These are phyloP conservation scores for Actinomortierella wolfii DNA, from an alignment of 371 early-diverging fungal genomes.

Conservation along the genomic window DNA sequence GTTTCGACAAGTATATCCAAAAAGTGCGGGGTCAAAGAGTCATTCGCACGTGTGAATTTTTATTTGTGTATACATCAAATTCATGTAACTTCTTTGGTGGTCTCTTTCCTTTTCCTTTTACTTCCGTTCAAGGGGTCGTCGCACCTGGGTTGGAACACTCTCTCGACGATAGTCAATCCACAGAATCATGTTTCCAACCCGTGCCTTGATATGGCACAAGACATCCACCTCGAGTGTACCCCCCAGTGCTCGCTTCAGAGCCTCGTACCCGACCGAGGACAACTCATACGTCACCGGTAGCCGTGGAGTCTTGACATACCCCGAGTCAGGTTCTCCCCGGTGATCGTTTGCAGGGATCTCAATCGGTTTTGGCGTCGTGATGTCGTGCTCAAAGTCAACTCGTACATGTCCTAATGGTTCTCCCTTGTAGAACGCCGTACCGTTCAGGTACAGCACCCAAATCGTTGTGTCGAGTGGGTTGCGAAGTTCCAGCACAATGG, in stretches of 20 bases:
- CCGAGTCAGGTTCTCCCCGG: conserved; percentile 30
- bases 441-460: conserved; percentile 37
- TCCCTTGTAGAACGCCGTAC: conserved; percentile 34
- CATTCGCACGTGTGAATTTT: background rate
- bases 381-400: conserved; percentile 34
- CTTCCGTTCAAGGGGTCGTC: conserved; percentile 18
- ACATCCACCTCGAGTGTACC: conserved; percentile 41
- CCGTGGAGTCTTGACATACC: conserved; percentile 38
- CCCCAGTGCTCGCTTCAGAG: conserved; percentile 38
- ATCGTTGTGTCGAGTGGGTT: conserved; percentile 34
- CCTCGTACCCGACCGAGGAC: conserved; percentile 39
- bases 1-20: too few relatives aligned
- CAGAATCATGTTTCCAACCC: conserved; percentile 36
- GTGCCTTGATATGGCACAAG: conserved; percentile 39
- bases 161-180: conserved; percentile 42
- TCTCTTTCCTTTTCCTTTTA: background rate
- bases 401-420: conserved; percentile 32
- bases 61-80: background rate
- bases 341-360: conserved; percentile 44
- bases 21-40: too few relatives aligned
- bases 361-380: conserved; percentile 29
- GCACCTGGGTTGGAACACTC: conserved; percentile 25
- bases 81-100: background rate
- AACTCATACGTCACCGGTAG: conserved; percentile 33
- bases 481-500: conserved; percentile 25